These are phyloP conservation scores for Phanerochaete sordida DNA, from an alignment of 768 basidiomycete species.

Conservation along the genomic window DNA sequence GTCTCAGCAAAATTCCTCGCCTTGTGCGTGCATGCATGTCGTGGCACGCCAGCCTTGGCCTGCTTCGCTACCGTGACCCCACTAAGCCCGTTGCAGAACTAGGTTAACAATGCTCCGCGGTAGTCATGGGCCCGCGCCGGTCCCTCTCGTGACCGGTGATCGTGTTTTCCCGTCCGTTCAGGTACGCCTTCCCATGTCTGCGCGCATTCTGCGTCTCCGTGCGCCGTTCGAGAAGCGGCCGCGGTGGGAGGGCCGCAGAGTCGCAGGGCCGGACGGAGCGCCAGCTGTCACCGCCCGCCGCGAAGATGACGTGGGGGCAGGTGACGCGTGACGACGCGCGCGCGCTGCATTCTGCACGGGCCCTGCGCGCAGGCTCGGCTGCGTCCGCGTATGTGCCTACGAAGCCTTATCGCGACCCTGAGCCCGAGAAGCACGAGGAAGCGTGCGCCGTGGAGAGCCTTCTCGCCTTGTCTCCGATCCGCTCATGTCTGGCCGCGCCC, in stretches of 20 bases:
- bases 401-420: neutral
- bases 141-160: neutral
- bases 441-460: neutral
- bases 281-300: neutral
- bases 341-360: neutral
- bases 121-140: neutral
- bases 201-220: neutral
- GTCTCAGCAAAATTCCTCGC: neutral
- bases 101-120: neutral
- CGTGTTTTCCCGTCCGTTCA: neutral
- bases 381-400: neutral
- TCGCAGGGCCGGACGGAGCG: slow-evolving; percentile 1
- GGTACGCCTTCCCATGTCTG: neutral
- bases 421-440: neutral
- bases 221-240: neutral
- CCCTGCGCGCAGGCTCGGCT: neutral
- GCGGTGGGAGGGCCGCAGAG: neutral
- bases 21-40: neutral
- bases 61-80: neutral
- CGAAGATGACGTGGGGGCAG: neutral
- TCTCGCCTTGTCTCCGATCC: neutral
- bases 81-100: neutral
- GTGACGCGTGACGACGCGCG: neutral
- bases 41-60: neutral
- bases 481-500: too few species aligned